Evolutionary conservation across 805 yeast genomes (phyloP).

Genomic region (Wickerhamiella musiphila): DNA sequence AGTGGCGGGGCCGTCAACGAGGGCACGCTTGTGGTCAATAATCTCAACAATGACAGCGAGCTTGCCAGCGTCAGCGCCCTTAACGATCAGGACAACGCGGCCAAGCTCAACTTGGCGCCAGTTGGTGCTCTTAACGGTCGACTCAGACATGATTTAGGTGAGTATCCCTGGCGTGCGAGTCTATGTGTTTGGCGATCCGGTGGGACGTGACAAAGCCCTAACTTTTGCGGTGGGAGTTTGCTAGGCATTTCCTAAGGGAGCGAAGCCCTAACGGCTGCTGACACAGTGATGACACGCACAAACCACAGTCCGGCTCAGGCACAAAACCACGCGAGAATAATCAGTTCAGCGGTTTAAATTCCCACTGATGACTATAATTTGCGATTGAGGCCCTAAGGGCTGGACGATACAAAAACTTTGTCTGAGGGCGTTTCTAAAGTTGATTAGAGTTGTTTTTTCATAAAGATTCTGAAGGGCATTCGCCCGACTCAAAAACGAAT

Average conservation of each 20-base stretch:
- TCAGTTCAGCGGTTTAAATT: constrained; percentile 5
- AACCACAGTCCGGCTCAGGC: not conserved
- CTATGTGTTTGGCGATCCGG: not conserved
- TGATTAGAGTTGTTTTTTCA: not conserved
- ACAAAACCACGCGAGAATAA: not conserved
- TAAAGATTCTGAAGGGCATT: not conserved
- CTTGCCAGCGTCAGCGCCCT: constrained; percentile 56
- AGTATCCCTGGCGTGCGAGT: not conserved
- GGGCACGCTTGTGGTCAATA: constrained; percentile 97
- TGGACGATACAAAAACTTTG: constrained; percentile 7
- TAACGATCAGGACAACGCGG: constrained; percentile 88
- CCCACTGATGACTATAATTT: constrained; percentile 17
- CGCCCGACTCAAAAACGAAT: not conserved
- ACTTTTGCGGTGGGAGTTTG: not conserved
- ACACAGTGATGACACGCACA: not conserved
- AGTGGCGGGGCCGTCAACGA: constrained; percentile 88
- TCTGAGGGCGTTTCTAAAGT: constrained; percentile 9
- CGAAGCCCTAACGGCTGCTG: too few relatives aligned
- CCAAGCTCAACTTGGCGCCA: constrained; percentile 99
- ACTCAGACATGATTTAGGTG: constrained; percentile 38
- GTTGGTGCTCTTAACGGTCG: constrained; percentile 87
- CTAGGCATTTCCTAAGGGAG: not conserved
- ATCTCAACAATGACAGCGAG: constrained; percentile 96
- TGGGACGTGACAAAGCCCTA: not conserved
- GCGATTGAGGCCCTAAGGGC: constrained; percentile 18